Base-by-base conservation (phyloP, 2,329 filamentous ascomycete genomes). In the Lecanosticta acicola region DNA sequence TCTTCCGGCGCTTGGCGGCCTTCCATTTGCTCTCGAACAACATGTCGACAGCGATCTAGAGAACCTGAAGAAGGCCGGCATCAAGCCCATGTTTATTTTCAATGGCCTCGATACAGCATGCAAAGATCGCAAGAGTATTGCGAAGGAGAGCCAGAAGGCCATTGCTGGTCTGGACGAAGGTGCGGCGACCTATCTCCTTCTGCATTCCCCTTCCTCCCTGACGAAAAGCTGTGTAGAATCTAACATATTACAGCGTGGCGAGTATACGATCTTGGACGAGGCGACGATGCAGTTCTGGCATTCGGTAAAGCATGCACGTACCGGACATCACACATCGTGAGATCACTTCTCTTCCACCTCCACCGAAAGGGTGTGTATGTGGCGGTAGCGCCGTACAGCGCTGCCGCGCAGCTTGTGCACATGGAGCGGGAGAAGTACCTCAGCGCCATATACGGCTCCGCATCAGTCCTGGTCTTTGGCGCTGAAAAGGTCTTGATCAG, bases 71-170 rank as follows among this genome's bases (percentile, higher is more conserved):
- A 76, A 77, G 37, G 54, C 59, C 3, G 78, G 79, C 16, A 83
- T 94, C 42, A 80, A 74, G n/a, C 87, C 87, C 1, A 72, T 94
- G 53, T 97, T 98, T 66, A 77, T 98, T 41, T 98, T 98, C 68
- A 87, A 91, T 65, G 93, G 93, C 29, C 79, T 95, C 59, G 81
- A 88, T 32, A 37, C 56, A 8, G 57, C 51, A 4, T 54, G 57
- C 29, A 50, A 49, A 39, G 61, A 63, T 44, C 53, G 59, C 17
- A 47, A 48, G 26, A 60, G 50, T 16, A 48, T 60, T 24, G 41
- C 45, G 13, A 53, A 53, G 20, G 59, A 65, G 18, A 49, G 46
- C 20, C 50, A 51, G 26, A 56, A 54, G 39, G 58, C 61, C 2
- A 53, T 55, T 13, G 51, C 50, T 18, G 53, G 54, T 17, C 56